These are phyloP conservation scores for Phytopythium helicoides DNA, from an alignment of 352 stramenopile species.

Conservation along the genomic window DNA sequence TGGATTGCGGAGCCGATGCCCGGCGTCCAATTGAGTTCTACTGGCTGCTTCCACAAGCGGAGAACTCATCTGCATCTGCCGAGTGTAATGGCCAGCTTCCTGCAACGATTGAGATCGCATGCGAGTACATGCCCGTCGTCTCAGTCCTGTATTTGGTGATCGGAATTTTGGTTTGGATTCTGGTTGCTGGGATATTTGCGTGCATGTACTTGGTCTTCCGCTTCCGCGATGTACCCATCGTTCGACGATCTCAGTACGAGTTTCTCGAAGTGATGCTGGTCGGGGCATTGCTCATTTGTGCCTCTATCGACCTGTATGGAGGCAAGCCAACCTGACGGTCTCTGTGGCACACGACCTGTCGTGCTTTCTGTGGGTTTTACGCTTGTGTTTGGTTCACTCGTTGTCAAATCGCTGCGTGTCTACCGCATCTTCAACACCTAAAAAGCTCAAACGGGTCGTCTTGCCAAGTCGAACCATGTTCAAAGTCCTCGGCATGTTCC, in stretches of 20 bases:
- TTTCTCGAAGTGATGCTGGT: slow-evolving; percentile 51
- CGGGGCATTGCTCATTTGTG: slow-evolving; percentile 49
- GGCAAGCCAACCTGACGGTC: slow-evolving; percentile 28
- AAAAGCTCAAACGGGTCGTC: slow-evolving; percentile 38
- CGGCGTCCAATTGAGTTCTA: slow-evolving; percentile 14
- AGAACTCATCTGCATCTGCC: slow-evolving; percentile 8
- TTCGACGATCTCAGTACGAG: slow-evolving; percentile 55
- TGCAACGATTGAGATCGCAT: slow-evolving; percentile 11
- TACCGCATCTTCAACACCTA: slow-evolving; percentile 46
- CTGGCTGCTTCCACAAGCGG: slow-evolving; percentile 24
- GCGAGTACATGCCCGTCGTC: slow-evolving; percentile 19
- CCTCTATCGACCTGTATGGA: slow-evolving; percentile 30
- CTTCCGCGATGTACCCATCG: slow-evolving; percentile 29
- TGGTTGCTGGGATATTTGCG: slow-evolving; percentile 9
- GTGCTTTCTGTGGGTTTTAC: slow-evolving; percentile 42
- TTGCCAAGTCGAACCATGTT: slow-evolving; percentile 39
- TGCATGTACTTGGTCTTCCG: slow-evolving; percentile 23
- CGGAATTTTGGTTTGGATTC: slow-evolving; percentile 8
- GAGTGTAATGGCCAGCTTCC: slow-evolving; percentile 24
- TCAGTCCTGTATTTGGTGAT: slow-evolving; percentile 11
- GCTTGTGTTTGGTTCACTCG: slow-evolving; percentile 45
- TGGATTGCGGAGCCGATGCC: slow-evolving; percentile 11
- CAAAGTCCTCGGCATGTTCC: slow-evolving; percentile 30
- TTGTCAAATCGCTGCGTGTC: slow-evolving; percentile 55
- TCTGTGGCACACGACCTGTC: slow-evolving; percentile 33